phyloP scores from a whole-genome alignment of 495 filamentous ascomycete species.

The Cercophora sp. region DNA sequence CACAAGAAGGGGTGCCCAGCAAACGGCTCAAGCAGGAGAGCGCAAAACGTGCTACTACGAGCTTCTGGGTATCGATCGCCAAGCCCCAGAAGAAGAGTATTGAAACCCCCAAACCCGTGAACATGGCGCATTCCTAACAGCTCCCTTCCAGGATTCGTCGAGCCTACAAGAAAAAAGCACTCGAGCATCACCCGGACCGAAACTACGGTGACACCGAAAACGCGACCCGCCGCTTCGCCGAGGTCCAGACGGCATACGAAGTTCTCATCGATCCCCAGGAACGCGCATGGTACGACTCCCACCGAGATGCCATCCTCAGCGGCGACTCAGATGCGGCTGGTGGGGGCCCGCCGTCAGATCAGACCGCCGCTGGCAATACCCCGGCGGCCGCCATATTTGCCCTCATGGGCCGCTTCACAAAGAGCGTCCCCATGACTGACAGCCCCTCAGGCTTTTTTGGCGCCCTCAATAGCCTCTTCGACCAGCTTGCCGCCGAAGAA shows the following conservation, averaged over 20 bases:
- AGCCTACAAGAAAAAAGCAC: conserved; percentile 82
- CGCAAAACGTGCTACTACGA: conserved; percentile 89
- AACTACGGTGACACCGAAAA: conserved; percentile 84
- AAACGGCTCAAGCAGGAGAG: conserved; percentile 8
- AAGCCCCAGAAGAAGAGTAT: conserved; percentile 81
- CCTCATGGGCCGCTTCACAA: conserved; percentile 71
- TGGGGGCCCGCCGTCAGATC: conserved; percentile 48
- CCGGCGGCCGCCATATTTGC: conserved; percentile 70
- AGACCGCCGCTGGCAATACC: conserved; percentile 64
- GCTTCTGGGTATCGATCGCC: conserved; percentile 66
- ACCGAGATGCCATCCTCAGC: conserved; percentile 76
- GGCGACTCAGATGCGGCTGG: conserved; percentile 49
- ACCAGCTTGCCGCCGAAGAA: conserved; percentile 78
- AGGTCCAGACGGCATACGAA: conserved; percentile 90
- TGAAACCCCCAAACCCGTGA: conserved; percentile 18
- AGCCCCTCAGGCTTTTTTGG: conserved; percentile 76
- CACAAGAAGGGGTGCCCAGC: conserved; percentile 29
- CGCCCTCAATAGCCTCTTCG: conserved; percentile 68
- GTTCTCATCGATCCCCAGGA: conserved; percentile 94
- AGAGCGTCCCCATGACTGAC: conserved; percentile 73
- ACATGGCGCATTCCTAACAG: conserved; percentile 11
- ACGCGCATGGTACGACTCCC: conserved; percentile 95
- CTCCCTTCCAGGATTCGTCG: conserved; percentile 71
- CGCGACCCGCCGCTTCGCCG: conserved; percentile 80
- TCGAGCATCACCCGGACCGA: conserved; percentile 92